Base-by-base conservation (phyloP, 2,329 filamentous ascomycete genomes). In the Aureobasidium mangrovei region DNA sequence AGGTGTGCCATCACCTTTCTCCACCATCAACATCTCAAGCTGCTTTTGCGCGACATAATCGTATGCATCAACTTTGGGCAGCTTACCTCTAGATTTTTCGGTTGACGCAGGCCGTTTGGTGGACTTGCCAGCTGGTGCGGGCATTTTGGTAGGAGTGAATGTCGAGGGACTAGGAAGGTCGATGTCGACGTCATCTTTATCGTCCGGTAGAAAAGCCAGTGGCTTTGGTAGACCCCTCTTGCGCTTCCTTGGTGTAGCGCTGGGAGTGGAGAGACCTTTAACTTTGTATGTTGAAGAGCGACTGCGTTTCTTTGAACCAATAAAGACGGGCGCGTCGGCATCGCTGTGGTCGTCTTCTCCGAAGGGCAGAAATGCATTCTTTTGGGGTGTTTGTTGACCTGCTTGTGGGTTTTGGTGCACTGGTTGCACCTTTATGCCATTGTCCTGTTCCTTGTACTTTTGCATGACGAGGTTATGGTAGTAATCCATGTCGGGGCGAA, bases 41-140 rank as follows among this genome's bases (percentile, higher is more conserved):
- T 53, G 49, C 12, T 53, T 53, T 36, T 8, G 31, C 2, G 39
- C 12, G 9, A 44, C 49, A 38, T 36, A 29, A 32, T 53, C 49
- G n/a, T 38, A 12, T 5, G 31, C 3, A 7, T 29, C 48, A 5
- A 44, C 6, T 39, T 51, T 42, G 28, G 18, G 38, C 18, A 28
- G 5, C 8, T 51, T 51, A 8, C 46, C 46, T 12, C 35, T 48
- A 7, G 46, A 36, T 36, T 40, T 48, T 36, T 36, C 36, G 3
- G 6, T 27, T 2, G 32, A 35, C 24, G 5, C 4, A 12, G 18
- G 9, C 18, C 18, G 9, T 39, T 4, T 48, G 1, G 18, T 18
- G 18, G 18, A 18, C 18, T 18, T 18, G 18, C 18, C 18, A 18
- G 18, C 39, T n/a, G 46, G 10, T 1, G 38, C 10, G 24, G 38